Conservation (phyloP, 768 basidiomycete species). For the Suillus paluster region DNA sequence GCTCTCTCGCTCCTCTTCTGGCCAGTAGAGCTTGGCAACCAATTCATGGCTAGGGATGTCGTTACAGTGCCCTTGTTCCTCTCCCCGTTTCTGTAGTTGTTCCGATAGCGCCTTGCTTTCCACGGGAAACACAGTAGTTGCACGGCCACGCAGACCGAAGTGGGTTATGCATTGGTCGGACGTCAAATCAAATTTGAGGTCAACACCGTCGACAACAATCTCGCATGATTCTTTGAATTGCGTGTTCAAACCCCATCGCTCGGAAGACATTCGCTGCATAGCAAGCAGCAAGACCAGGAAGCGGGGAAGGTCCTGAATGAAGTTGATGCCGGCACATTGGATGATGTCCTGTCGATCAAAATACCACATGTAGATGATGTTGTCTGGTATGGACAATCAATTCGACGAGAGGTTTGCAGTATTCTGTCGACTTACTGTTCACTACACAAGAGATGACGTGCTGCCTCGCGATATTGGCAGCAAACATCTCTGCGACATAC, state of each 20-base stretch:
- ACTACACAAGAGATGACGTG: not conserved
- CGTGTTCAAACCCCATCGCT: constrained; percentile 16
- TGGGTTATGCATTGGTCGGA: not conserved
- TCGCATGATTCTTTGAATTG: not conserved
- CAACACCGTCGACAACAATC: not conserved
- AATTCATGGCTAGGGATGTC: not conserved
- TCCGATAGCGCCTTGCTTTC: not conserved
- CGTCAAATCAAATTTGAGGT: not conserved
- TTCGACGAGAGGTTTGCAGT: not conserved
- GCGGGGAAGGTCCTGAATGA: constrained; percentile 16
- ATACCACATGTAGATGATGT: constrained; percentile 7
- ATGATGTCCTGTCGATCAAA: constrained; percentile 3
- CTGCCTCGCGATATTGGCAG: not conserved
- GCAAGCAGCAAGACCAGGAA: constrained; percentile 14
- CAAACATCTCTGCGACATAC: constrained; percentile 8
- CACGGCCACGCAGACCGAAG: constrained; percentile 10
- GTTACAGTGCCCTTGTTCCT: not conserved
- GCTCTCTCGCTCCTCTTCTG: not conserved
- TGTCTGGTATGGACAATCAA: not conserved
- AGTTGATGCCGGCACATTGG: constrained; percentile 15
- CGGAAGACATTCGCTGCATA: constrained; percentile 13
- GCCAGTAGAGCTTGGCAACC: not conserved
- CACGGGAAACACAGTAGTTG: constrained; percentile 10
- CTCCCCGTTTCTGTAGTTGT: not conserved
- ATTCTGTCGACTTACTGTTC: not conserved